Base-by-base conservation (phyloP, 192 early-diverging fungal species). In the Jimgerdemannia lactiflua region DNA sequence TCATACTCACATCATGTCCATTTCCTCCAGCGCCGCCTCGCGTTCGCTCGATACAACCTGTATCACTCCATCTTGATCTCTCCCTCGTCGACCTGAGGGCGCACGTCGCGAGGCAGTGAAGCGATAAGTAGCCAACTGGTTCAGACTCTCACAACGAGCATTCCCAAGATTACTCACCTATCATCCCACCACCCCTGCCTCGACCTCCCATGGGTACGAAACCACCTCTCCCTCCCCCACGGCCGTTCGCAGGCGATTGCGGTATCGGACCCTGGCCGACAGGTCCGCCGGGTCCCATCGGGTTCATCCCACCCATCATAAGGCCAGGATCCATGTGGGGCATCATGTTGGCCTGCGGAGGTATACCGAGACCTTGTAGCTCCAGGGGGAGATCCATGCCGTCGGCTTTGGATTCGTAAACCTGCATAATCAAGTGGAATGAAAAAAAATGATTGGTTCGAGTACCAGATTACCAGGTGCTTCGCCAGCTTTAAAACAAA, bases 11-110 rank as follows among this genome's bases (percentile, higher is more conserved):
- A 77, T 72, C 67, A 71, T 70, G 43, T 77, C 75, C 18, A 77
- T n/a, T 72, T 77, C 75, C 63, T 77, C 75, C 9, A 77, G 64
- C 42, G 71, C 75, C n/a, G 75, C 75, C n/a, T 77, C 75, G 43
- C 75, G 54, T 63, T 77, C 75, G 67, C 75, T 77, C 19, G 75
- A 77, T 3, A 77, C 75, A 3, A 77, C 75, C 59, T 77, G 75
- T 39, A 77, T 77, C 40, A 77, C 75, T 66, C 72, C 75, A 66
- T 77, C 75, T 65, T 77, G 75, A 73, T 77, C 75, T 49, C 75
- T 63, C 17, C 71, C 71, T 69, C 75, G 75, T 59, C 75, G 75
- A 44, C 75, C 75, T 76, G 64, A 14, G 49, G 6, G 14, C 8
- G 14, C 8, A 6, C 49, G 49, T 59, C 6, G 49, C 6, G 49